These are phyloP conservation scores for Tillandsia fasciculata DNA, from an alignment of 176 grass and related monocot genomes.

Conservation along the genomic window DNA sequence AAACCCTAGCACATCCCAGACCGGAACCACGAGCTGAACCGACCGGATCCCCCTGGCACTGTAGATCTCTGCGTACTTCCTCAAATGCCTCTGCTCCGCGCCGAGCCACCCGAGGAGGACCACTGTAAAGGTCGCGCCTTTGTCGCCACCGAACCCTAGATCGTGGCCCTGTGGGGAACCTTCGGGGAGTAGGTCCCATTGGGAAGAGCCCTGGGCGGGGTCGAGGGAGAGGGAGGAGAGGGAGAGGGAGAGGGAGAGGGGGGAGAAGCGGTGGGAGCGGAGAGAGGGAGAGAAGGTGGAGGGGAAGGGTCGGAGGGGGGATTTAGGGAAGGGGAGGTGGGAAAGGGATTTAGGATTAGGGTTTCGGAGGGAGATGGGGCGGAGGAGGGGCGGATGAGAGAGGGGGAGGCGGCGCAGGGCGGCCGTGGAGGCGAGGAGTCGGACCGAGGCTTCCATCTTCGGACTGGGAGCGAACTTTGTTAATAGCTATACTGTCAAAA, in stretches of 20 bases:
- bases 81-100: slow-evolving; percentile 75
- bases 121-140: slow-evolving; percentile 43
- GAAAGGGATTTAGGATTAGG: slow-evolving; percentile 12
- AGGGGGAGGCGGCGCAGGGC: slow-evolving; percentile 11
- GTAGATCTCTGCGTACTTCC: slow-evolving; percentile 78
- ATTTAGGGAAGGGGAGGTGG: slow-evolving; percentile 14
- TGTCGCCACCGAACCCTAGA: slow-evolving; percentile 2
- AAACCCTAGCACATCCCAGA: slow-evolving; percentile 51
- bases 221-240: slow-evolving; percentile 12
- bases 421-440: slow-evolving; percentile 25
- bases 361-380: slow-evolving; percentile 27
- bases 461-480: no score
- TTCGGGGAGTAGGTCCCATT: slow-evolving; percentile 38
- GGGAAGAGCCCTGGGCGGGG: slow-evolving; percentile 37
- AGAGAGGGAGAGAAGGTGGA: slow-evolving; percentile 11
- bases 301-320: neutral
- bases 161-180: neutral
- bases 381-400: neutral
- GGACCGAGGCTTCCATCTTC: slow-evolving; percentile 47
- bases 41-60: slow-evolving; percentile 53
- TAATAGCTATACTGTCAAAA: no score
- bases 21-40: slow-evolving; percentile 69
- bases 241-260: slow-evolving; percentile 16
- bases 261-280: slow-evolving; percentile 1
- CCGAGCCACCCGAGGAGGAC: slow-evolving; percentile 96